phyloP scores from a whole-genome alignment of 805 yeast species.

The Priceomyces carsonii region DNA sequence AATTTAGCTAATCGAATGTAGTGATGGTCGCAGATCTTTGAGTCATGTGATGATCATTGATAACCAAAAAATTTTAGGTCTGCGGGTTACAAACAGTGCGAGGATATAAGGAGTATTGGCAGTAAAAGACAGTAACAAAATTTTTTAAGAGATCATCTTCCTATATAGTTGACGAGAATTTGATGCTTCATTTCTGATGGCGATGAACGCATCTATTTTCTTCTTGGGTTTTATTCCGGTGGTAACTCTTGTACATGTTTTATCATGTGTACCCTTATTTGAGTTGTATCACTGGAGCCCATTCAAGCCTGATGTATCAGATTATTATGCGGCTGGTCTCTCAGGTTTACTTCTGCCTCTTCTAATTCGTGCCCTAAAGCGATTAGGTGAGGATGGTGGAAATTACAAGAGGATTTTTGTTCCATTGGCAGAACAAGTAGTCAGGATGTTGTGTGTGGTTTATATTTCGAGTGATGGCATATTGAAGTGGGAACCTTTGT shows the following conservation, averaged over 20 bases:
- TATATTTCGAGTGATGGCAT: slow-evolving; percentile 1
- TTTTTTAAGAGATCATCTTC: too few species aligned
- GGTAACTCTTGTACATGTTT: not conserved
- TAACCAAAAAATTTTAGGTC: too few species aligned
- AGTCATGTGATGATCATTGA: too few species aligned
- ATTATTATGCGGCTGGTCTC: slow-evolving; percentile 1
- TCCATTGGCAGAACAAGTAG: not conserved
- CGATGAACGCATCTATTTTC: slow-evolving; percentile 1
- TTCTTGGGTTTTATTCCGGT: slow-evolving; percentile 1
- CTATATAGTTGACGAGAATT: too few species aligned
- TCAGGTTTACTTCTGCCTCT: slow-evolving; percentile 1
- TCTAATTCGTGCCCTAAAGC: not conserved
- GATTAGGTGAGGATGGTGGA: not conserved
- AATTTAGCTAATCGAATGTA: too few species aligned
- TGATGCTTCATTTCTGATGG: too few species aligned
- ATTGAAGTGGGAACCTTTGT: not conserved
- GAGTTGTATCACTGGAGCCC: not conserved
- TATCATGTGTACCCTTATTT: not conserved
- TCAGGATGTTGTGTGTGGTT: slow-evolving; percentile 3
- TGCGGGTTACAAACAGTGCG: too few species aligned
- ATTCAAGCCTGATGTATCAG: slow-evolving; percentile 3
- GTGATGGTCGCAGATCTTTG: too few species aligned
- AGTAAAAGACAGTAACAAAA: too few species aligned
- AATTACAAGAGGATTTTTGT: not conserved
- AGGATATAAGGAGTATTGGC: too few species aligned